Base-by-base conservation (phyloP, 345 rosid species). In the Populus euphratica region DNA sequence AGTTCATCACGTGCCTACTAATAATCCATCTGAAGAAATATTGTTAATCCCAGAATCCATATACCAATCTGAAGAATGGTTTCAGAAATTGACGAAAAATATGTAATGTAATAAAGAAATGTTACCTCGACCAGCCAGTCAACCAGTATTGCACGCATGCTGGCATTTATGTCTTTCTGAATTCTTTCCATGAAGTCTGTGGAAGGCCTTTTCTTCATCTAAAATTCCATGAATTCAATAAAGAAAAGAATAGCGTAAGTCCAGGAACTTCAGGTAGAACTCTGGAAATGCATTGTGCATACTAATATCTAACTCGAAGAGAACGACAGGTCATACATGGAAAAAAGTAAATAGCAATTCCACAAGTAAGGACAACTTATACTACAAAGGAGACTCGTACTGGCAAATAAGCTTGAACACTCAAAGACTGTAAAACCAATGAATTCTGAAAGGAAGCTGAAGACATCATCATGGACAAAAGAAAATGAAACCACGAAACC, bases 71-170 rank as follows among this genome's bases (percentile, higher is more conserved):
- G 63, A 25, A 39, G 16, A 21, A 20, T 67, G 41, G 43, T 39
- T 36, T 27, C 41, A 67, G 9, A 67, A 71, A 35, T 31, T 18
- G 39, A 75, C 36, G 25, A 47, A 41, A 25, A 70, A 25, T 10
- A 33, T 63, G 47, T 18, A 63, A 43, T n/a, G 36, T 36, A 50
- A 23, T 27, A 43, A 3, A 63, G 36, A 70, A 69, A 80, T 20
- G 29, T 83, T 85, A 94, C 98, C 94, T 96, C 98, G 74, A 93
- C 93, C 68, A 96, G 98, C 99, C 99, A 96, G 85, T 96, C 99
- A 73, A 96, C 81, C 49, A 96, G 73, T 77, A 93, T 91, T 67
- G 93, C 88, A 1, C 99, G 92, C 98, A 93, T 96, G 85, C 87
- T 96, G 20, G 89, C 68, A 36, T 90, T 93, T 72, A 93, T 86